Evolutionary conservation across 108 stramenopile genomes (phyloP).

Genomic region (Cyclotella distinguenda): DNA sequence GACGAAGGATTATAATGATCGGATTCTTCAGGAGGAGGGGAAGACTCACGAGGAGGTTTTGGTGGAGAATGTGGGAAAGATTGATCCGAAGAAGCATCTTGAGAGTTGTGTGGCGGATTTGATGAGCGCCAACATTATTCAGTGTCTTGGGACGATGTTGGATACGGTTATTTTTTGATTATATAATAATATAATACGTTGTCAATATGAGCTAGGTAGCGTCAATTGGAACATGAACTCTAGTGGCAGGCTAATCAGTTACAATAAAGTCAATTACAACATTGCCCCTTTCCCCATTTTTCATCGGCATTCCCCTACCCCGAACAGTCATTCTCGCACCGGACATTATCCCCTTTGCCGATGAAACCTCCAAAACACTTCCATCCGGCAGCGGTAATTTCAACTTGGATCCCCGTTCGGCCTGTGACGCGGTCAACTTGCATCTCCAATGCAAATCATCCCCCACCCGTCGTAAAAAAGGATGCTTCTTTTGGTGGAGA

Average conservation of each 20-base stretch:
- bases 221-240: too few species aligned
- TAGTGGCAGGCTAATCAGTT: too few species aligned
- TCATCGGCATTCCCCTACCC: conserved; percentile 73
- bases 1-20: conserved; percentile 92
- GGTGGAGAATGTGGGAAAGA: conserved; percentile 95
- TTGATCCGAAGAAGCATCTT: conserved; percentile 96
- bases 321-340: conserved; percentile 50
- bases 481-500: conserved; percentile 64
- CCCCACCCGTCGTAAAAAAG: conserved; percentile 51
- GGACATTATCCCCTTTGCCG: conserved; percentile 40
- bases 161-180: conserved; percentile 97
- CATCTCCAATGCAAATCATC: conserved; percentile 66
- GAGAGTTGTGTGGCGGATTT: conserved; percentile 87
- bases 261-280: conserved; percentile 64
- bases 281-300: conserved; percentile 60
- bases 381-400: conserved; percentile 68
- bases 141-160: conserved; percentile 97
- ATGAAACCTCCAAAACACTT: conserved; percentile 45
- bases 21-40: conserved; percentile 84
- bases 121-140: conserved; percentile 96
- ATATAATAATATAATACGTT: too few species aligned
- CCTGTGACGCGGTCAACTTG: conserved; percentile 49
- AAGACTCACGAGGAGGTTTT: conserved; percentile 77
- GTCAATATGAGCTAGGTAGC: too few species aligned
- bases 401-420: conserved; percentile 45